Conservation (phyloP, 1,284 basidiomycete species). For the Heterobasidion irregulare region DNA sequence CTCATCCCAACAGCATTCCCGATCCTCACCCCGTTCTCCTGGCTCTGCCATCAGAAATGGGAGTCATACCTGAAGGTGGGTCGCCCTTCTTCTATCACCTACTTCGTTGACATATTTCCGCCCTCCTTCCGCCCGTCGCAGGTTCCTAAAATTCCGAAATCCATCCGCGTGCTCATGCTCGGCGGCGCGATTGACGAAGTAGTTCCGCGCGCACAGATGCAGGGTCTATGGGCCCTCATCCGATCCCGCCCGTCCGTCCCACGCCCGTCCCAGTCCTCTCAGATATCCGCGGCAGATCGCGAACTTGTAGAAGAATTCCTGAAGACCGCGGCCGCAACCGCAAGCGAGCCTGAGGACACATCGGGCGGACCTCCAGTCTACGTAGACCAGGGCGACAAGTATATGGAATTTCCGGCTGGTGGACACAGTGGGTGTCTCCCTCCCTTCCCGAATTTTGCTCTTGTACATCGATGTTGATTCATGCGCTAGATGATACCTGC, state of each 20-base stretch:
- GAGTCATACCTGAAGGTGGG: slow-evolving; percentile 42
- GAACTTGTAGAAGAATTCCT: background rate
- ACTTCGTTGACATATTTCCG: background rate
- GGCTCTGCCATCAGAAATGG: slow-evolving; percentile 90
- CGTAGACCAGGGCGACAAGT: slow-evolving; percentile 11
- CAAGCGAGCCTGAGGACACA: background rate
- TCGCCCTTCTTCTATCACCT: background rate
- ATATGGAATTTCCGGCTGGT: slow-evolving; percentile 19
- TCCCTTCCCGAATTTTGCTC: background rate
- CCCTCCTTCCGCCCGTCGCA: slow-evolving; percentile 17
- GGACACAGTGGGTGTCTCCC: slow-evolving; percentile 19
- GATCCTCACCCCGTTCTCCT: slow-evolving; percentile 67
- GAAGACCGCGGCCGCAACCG: background rate
- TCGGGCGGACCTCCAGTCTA: background rate
- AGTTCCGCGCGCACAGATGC: slow-evolving; percentile 84
- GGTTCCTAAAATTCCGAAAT: slow-evolving; percentile 59
- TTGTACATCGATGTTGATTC: background rate
- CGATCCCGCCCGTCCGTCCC: slow-evolving; percentile 12
- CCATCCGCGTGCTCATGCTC: slow-evolving; percentile 82
- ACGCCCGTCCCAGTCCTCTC: background rate
- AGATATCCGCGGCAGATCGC: background rate
- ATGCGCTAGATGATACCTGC: slow-evolving; percentile 24
- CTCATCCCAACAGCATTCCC: slow-evolving; percentile 83
- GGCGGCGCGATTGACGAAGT: slow-evolving; percentile 78
- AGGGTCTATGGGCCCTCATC: slow-evolving; percentile 58